Evolutionary conservation across 805 yeast species (phyloP), one percentile per base, ranked within the genome.

Genomic region (Cyberlindnera lachancei): DNA sequence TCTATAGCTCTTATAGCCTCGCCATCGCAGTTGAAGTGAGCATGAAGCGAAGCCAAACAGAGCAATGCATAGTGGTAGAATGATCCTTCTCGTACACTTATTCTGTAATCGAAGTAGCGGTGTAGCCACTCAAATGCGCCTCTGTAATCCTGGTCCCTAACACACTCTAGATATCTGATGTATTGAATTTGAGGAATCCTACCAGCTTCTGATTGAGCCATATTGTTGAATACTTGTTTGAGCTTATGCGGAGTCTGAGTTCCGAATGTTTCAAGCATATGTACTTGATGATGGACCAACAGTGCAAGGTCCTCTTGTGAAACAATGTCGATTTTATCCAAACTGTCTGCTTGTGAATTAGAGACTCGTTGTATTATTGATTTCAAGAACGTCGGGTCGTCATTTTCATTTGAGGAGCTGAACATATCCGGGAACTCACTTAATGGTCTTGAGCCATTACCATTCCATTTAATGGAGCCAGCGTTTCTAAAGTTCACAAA

Each of bases 11-110:
- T 67, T 11, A 85, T 52, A 0, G 95, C 94, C 57, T 58, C 46
- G 6, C 40, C 44, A 38, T 73, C 73, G 37, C 78, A 75, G 15
- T 76, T 75, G 53, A 81, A 83, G 26, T 70, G 70, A 14, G 82
- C 81, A 41, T 84, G 85, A 19, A 83, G 53, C 0, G 80, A 65
- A 0, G 94, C 92, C 27, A 79, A 61, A 3, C 83, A 76, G 9
- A 83, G 63, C 18, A 83, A 60, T 0, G 94, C 92, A 57, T 80
- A 82, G 48, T 83, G 94, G 45, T 82, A 83, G 41, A 75, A 77
- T 25, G 70, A 66, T 28, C 71, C 72, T 21, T 75, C 75, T 37
- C 68, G 68, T 35, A 68, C 71, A 17, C 86, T 75, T 63, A 80
- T 81, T 75, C 79, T 75, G 57, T 82, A 81, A 53, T 83, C 94